Evolutionary conservation across 345 rosid species (phyloP), one percentile per base, ranked within the genome.

Genomic region (Hibiscus tridactylites): DNA sequence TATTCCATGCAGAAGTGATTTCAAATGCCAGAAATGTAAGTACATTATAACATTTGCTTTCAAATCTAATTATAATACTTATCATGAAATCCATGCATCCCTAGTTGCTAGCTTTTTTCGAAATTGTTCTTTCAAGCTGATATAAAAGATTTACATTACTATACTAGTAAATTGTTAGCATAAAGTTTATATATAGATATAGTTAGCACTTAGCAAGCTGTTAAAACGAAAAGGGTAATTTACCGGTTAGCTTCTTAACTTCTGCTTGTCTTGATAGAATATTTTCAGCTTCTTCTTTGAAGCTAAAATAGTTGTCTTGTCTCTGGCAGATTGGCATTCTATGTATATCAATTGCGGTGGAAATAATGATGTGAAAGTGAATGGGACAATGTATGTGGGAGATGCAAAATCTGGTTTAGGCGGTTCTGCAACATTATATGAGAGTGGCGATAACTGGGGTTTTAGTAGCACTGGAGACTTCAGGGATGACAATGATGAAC

Each of bases 381-480:
- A 80, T 24, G 73, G 74, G 47, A 73, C 52, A 46, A 79, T 75
- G 46, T 87, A 81, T 59, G 74, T 68, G 61, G 93, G 90, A 76
- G 96, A 90, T 76, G 85, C 66, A 62, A 74, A 37, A 65, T 84
- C 84, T 68, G 88, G 90, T 79, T 70, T 81, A 70, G 39, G 70
- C 42, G 74, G 65, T 59, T 66, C 57, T 71, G 90, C 91, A 46
- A 80, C 81, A 74, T 81, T 79, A 24, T 85, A 16, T 75, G 57
- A 54, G 81, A 80, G 71, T 28, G n/a, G 65, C 9, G 35, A 67
- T 71, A 54, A 79, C 72, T 90, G 93, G 96, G 96, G 93, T 19
- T 83, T 87, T 67, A 87, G 89, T 64, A 90, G 84, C 83, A 87
- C 82, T 50, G 93, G 96, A 53, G 88, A 90, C 76, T 90, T 73